phyloP scores from a whole-genome alignment of 495 filamentous ascomycete genomes.

The Penicillium pulvis region DNA sequence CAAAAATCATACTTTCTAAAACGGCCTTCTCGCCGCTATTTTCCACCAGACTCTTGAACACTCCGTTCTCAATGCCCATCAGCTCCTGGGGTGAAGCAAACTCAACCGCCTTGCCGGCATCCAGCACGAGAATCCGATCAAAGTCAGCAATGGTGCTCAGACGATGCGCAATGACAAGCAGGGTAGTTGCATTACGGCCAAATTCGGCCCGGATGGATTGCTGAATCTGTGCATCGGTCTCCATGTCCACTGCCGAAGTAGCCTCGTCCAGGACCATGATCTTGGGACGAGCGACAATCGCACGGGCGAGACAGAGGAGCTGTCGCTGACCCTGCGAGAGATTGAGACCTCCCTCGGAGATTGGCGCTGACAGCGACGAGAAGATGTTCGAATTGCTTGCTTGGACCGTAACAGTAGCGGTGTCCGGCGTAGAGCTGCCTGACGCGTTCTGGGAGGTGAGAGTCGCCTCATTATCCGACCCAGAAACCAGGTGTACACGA shows the following conservation, averaged over 20 bases:
- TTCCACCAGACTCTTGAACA: slow-evolving; percentile 73
- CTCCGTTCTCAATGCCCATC: slow-evolving; percentile 55
- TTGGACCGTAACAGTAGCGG: slow-evolving; percentile 18
- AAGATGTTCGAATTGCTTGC: slow-evolving; percentile 65
- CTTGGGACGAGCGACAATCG: slow-evolving; percentile 76
- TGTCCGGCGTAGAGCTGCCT: slow-evolving; percentile 28
- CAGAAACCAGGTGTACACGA: slow-evolving; percentile 70
- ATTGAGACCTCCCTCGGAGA: slow-evolving; percentile 77
- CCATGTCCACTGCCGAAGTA: slow-evolving; percentile 86
- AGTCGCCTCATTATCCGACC: slow-evolving; percentile 33
- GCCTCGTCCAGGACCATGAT: slow-evolving; percentile 92
- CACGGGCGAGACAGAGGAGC: slow-evolving; percentile 84
- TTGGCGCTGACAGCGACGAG: slow-evolving; percentile 57
- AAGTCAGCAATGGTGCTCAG: slow-evolving; percentile 86
- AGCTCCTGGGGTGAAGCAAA: slow-evolving; percentile 71
- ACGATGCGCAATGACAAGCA: slow-evolving; percentile 88
- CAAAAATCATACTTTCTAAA: slow-evolving; percentile 56
- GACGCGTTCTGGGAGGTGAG: slow-evolving; percentile 35
- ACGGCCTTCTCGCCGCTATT: slow-evolving; percentile 71
- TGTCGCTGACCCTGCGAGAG: slow-evolving; percentile 88
- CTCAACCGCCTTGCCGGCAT: slow-evolving; percentile 73
- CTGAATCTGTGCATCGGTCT: slow-evolving; percentile 81
- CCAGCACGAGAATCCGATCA: slow-evolving; percentile 80
- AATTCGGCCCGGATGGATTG: slow-evolving; percentile 81
- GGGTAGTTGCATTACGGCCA: slow-evolving; percentile 62